Evolutionary conservation across 805 yeast genomes (phyloP).

Genomic region (Danielozyma ontarioensis): DNA sequence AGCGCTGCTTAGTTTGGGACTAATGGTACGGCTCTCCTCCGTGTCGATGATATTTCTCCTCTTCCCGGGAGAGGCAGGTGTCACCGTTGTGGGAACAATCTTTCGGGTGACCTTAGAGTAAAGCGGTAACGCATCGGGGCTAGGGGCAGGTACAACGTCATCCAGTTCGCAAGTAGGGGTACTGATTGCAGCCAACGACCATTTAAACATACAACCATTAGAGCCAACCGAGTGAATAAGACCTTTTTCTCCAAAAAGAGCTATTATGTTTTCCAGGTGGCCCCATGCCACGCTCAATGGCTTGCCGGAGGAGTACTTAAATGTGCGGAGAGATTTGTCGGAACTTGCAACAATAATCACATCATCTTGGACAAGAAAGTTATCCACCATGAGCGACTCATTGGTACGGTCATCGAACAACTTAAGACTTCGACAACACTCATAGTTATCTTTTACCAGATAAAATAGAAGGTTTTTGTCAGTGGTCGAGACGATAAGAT

Average conservation of each 20-base stretch:
- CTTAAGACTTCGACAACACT: conserved; percentile 34
- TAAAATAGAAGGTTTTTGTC: conserved; percentile 46
- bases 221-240: conserved; percentile 32
- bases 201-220: conserved; percentile 52
- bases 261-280: conserved; percentile 42
- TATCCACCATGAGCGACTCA: conserved; percentile 43
- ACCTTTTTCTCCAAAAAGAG: conserved; percentile 23
- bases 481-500: conserved; percentile 45
- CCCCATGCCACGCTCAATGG: conserved; percentile 53
- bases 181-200: too few species aligned
- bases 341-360: conserved; percentile 40
- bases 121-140: conserved; percentile 10
- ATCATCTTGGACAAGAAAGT: conserved; percentile 27
- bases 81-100: conserved; percentile 17
- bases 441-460: conserved; percentile 24
- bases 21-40: conserved; percentile 4
- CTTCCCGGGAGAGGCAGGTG: neutral
- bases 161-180: too few species aligned
- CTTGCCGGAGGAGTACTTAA: conserved; percentile 41
- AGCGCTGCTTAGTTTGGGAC: conserved; percentile 25
- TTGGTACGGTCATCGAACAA: conserved; percentile 30
- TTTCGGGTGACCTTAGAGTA: conserved; percentile 28
- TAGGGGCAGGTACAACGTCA: conserved; percentile 2
- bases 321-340: conserved; percentile 55
- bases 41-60: neutral